Evolutionary conservation across 2,329 filamentous ascomycete genomes (phyloP), one percentile per base, ranked within the genome.

Genomic region (Penicillium freii): DNA sequence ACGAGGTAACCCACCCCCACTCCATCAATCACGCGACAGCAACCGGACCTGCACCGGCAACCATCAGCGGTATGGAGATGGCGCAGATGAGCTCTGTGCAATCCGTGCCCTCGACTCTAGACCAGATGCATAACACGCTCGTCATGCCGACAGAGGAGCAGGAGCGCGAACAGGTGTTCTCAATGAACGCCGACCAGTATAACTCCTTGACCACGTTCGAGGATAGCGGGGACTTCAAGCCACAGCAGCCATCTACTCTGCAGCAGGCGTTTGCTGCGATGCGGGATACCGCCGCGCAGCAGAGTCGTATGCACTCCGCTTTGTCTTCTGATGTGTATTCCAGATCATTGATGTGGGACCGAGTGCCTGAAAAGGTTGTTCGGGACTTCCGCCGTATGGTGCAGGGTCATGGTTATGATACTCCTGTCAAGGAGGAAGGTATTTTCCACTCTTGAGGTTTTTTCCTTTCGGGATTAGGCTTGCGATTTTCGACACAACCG

Each of bases 311-410:
- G 25, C 72, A 74, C 40, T 45, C 50, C 19, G 70, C 64, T 33
- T 71, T 73, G 66, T 84, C 84, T 47, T 90, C 92, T 56, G 92
- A 97, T 69, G 90, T 97, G 42, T 96, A 96, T 78, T 95, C 92
- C 34, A 85, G 93, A 57, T 96, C 91, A 61, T 82, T 97, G 60
- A 86, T 97, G 57, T 96, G 91, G 91, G 92, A 97, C 70, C 90
- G 92, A 75, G 92, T 97, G 67, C 92, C 94, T 15, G 84, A 86
- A 66, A 92, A 97, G 63, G 92, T 97, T 48, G 91, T 99, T 53
- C 86, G 87, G 66, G 91, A 93, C 73, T 97, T 97, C 80, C 90
- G 90, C 69, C 90, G 91, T 76, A 92, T 96, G 84, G 89, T 96
- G 67, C 86, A 89, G 63, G 89, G 94, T 71, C 88, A 84, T 77